Evolutionary conservation across 2,329 filamentous ascomycete genomes (phyloP).

Genomic region (Paracoccidioides brasiliensis): DNA sequence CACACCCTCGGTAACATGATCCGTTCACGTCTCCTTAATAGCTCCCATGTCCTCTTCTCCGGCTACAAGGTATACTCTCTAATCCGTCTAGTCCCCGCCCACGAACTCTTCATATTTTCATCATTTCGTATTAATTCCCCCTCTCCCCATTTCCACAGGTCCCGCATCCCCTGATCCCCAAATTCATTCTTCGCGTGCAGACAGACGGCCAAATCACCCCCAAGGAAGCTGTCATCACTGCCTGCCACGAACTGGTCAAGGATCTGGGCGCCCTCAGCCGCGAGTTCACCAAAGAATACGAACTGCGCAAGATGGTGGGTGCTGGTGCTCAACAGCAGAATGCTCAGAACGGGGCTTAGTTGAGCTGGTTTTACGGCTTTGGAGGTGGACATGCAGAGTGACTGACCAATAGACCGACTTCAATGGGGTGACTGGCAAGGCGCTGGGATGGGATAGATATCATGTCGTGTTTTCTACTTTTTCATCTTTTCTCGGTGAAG

Average conservation of each 20-base stretch:
- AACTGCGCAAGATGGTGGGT: constrained; percentile 72
- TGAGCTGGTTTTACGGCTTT: not conserved
- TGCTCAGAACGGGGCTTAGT: constrained; percentile 10
- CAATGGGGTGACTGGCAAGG: no score
- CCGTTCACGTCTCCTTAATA: constrained; percentile 69
- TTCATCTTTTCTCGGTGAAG: no score
- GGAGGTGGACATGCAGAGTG: no score
- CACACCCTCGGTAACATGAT: constrained; percentile 90
- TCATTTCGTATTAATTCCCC: not conserved
- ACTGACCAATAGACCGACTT: no score
- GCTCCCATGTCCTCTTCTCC: constrained; percentile 73
- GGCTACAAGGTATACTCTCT: constrained; percentile 67
- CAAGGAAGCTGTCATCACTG: constrained; percentile 72
- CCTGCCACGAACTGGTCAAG: constrained; percentile 69
- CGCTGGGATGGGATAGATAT: no score
- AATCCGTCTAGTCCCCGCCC: not conserved
- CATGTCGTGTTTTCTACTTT: no score
- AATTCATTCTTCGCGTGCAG: constrained; percentile 67
- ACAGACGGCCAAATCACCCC: constrained; percentile 80
- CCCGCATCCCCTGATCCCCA: constrained; percentile 34
- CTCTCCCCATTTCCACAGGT: constrained; percentile 17
- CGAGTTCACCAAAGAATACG: constrained; percentile 86
- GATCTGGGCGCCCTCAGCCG: constrained; percentile 68
- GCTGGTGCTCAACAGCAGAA: constrained; percentile 40
- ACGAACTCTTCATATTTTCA: not conserved